A percentile compares a stretch with the other conserved stretches of the same genome.
Evolutionary conservation across 2,329 filamentous ascomycete genomes (phyloP).

Genomic region (Zymoseptoria brevis): DNA sequence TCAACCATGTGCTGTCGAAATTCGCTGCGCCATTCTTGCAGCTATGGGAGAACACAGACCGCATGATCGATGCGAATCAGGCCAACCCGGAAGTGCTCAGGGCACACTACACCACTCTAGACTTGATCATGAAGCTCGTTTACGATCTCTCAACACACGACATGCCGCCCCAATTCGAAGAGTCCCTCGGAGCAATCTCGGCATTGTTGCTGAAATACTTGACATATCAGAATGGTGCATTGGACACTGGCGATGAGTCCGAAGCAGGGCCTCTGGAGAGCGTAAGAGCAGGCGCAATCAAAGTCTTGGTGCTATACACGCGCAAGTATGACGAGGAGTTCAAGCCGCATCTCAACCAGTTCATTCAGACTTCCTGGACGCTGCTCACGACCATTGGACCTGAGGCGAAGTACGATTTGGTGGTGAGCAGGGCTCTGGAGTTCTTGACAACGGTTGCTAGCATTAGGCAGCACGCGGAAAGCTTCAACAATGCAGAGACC

Average conservation of each 20-base stretch:
- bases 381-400: constrained; percentile 78
- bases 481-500: constrained; percentile 75
- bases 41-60: constrained; percentile 67
- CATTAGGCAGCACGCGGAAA: constrained; percentile 66
- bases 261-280: constrained; percentile 79
- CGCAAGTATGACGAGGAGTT: constrained; percentile 96
- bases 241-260: constrained; percentile 80
- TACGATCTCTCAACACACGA: constrained; percentile 98
- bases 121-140: constrained; percentile 82
- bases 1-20: constrained; percentile 84
- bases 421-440: constrained; percentile 89
- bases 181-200: constrained; percentile 70
- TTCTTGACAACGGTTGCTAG: constrained; percentile 86
- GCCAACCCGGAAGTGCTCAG: constrained; percentile 66
- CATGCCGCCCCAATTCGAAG: constrained; percentile 87
- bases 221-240: constrained; percentile 72
- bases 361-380: constrained; percentile 78
- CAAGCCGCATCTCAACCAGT: constrained; percentile 62
- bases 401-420: constrained; percentile 85
- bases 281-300: constrained; percentile 89
- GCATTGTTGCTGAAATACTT: constrained; percentile 86
- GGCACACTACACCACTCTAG: constrained; percentile 75
- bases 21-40: constrained; percentile 79
- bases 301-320: constrained; percentile 79
- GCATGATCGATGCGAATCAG: constrained; percentile 63